These are phyloP conservation scores for Plantago major DNA, from an alignment of 257 asterid genomes.

Conservation along the genomic window DNA sequence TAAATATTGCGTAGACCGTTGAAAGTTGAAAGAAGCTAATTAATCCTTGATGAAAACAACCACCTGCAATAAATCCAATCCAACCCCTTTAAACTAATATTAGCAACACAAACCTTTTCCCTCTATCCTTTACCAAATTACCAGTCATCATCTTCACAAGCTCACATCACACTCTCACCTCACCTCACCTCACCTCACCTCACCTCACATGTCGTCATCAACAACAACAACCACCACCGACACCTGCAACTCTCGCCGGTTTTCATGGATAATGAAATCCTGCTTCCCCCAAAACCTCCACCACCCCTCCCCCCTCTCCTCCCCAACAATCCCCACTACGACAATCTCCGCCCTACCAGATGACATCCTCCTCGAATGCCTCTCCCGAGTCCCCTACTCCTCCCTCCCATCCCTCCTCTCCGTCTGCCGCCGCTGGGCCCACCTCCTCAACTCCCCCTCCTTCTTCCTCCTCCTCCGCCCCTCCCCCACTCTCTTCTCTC, in stretches of 20 bases:
- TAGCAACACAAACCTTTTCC: too few species aligned
- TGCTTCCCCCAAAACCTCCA: conserved; percentile 72
- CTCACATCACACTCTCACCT: neutral
- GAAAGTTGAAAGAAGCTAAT: too few species aligned
- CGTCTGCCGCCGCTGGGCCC: conserved; percentile 88
- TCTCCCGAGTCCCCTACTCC: conserved; percentile 55
- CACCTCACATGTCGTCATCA: conserved; percentile 24
- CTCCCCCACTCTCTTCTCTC: conserved; percentile 38
- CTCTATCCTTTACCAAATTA: too few species aligned
- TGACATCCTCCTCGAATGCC: conserved; percentile 77
- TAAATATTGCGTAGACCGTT: too few species aligned
- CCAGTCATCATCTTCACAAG: neutral
- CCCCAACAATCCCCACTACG: conserved; percentile 33
- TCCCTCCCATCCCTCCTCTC: conserved; percentile 59
- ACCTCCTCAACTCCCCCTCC: conserved; percentile 53
- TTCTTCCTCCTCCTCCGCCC: conserved; percentile 60
- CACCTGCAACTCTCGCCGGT: conserved; percentile 67
- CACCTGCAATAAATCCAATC: too few species aligned
- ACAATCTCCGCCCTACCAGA: conserved; percentile 72
- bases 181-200: neutral
- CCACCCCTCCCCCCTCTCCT: conserved; percentile 36
- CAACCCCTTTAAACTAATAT: too few species aligned
- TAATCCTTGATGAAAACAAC: too few species aligned
- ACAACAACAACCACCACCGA: conserved; percentile 36
- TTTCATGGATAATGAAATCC: conserved; percentile 86